These are phyloP conservation scores for Vitis hybrid DNA, from an alignment of 177 flowering plant species.

Conservation along the genomic window DNA sequence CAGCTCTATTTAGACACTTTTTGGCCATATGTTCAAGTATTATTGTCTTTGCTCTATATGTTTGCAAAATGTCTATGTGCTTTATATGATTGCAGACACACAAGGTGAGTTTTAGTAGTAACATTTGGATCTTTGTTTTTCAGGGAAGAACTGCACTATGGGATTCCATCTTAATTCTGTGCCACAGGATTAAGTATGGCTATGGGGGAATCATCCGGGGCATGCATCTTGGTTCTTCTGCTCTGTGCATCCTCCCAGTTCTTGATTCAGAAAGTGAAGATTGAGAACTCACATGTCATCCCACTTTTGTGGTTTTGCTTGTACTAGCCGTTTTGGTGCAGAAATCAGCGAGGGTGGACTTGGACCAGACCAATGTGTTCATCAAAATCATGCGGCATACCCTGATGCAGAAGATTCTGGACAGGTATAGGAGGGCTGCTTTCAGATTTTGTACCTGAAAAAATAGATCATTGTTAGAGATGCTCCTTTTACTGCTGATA, in stretches of 20 bases:
- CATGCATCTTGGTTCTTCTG: slow-evolving; percentile 84
- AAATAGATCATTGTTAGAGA: too few relatives aligned
- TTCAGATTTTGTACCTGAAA: too few relatives aligned
- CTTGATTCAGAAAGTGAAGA: slow-evolving; percentile 66
- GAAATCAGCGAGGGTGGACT: neutral
- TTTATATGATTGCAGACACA: too few relatives aligned
- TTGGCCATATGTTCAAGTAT: too few relatives aligned
- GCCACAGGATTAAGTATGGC: slow-evolving; percentile 61
- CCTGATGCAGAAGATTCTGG: neutral
- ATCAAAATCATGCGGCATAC: neutral
- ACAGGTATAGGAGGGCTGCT: too few relatives aligned
- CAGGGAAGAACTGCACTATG: slow-evolving; percentile 96
- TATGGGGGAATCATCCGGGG: slow-evolving; percentile 87
- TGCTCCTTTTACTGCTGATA: too few relatives aligned
- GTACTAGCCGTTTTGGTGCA: neutral
- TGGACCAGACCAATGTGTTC: too few relatives aligned
- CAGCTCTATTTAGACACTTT: too few relatives aligned
- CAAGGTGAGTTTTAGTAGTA: neutral
- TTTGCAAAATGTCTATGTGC: too few relatives aligned
- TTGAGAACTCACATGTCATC: slow-evolving; percentile 10
- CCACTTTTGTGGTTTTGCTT: neutral
- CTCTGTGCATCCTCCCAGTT: slow-evolving; percentile 69
- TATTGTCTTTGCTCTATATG: too few relatives aligned
- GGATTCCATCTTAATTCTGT: slow-evolving; percentile 88
- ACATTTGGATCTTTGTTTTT: slow-evolving; percentile 13